phyloP scores from a whole-genome alignment of 306 rosid species.

The Trifolium pratense region DNA sequence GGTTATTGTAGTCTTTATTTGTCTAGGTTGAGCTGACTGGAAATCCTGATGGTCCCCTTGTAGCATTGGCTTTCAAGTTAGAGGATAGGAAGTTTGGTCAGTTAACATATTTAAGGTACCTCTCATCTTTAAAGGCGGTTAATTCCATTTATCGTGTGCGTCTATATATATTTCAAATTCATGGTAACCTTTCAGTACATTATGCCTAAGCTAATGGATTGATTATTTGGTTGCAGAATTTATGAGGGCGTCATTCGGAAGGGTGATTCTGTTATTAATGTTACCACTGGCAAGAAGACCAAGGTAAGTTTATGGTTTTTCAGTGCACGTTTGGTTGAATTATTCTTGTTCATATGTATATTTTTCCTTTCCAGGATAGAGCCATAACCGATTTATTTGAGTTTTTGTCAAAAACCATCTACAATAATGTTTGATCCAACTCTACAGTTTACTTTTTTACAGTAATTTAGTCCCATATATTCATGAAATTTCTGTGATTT shows the following conservation, averaged over 20 bases:
- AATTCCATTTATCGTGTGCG: slow-evolving; percentile 20
- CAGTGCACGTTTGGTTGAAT: slow-evolving; percentile 18
- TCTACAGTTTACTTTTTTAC: slow-evolving; percentile 1
- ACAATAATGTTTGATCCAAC: slow-evolving; percentile 7
- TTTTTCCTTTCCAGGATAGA: slow-evolving; percentile 11
- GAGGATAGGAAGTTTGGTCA: slow-evolving; percentile 97
- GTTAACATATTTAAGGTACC: slow-evolving; percentile 90
- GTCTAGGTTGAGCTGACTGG: slow-evolving; percentile 72
- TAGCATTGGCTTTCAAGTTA: slow-evolving; percentile 96
- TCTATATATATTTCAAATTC: slow-evolving; percentile 11
- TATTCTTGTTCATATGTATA: not conserved
- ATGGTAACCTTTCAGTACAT: slow-evolving; percentile 15
- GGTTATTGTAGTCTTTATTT: slow-evolving; percentile 36
- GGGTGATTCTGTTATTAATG: slow-evolving; percentile 88
- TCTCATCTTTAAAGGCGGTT: slow-evolving; percentile 19
- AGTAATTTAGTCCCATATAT: not conserved
- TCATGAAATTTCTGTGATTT: not conserved
- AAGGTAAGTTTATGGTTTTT: slow-evolving; percentile 61
- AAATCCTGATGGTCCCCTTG: slow-evolving; percentile 93
- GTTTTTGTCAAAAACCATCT: not conserved
- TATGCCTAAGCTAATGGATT: slow-evolving; percentile 20
- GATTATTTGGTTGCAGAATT: slow-evolving; percentile 58
- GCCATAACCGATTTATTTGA: slow-evolving; percentile 6
- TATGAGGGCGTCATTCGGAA: slow-evolving; percentile 91
- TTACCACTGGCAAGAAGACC: slow-evolving; percentile 89